Base-by-base conservation (phyloP, 2,329 filamentous ascomycete species). In the Rhexocercosporidium sp. region DNA sequence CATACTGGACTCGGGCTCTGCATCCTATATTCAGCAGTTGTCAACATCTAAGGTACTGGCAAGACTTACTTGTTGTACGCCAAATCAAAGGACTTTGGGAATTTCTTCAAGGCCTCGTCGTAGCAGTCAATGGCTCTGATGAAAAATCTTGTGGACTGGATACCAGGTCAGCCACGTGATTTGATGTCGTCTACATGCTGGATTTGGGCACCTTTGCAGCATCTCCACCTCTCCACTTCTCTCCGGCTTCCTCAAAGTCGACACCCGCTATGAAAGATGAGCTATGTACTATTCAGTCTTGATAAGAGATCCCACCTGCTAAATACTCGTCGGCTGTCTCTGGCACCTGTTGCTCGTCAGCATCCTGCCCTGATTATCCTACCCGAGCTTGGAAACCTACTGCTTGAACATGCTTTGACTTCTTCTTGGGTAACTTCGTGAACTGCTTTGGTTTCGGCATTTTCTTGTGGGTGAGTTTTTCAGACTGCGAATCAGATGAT, bases 151-250 rank as follows among this genome's bases (percentile, higher is more conserved):
- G 80, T 72, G 0, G 81, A 81, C 75, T 78, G 18, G 1, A 63
- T 9, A 41, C 37, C 34, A 37, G 29, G 25, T 34, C 53, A 53
- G 54, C 34, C 65, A 37, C 59, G 56, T 59, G 27, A 62, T 53
- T 27, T 64, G 61, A 62, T 27, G n/a, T n/a, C n/a, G n/a, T 59
- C 67, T 53, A 64, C 29, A 12, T 46, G 39, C 22, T 22, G 14
- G 3, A 54, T 47, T 20, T 37, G 14, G 34, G 44, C 18, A 57
- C 76, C 67, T 92, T 93, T 59, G 82, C 85, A 22, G 88, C 84
- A 76, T 93, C 90, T 25, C 90, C 91, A 44, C 85, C 89, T 59
- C 90, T 84, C 88, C 90, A 92, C 83, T 93, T 93, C 69, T 90
- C 89, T 7, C 89, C 90, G 5, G 88, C 88, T 77, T 92, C 88